Evolutionary conservation across 1,284 basidiomycete species (phyloP), one percentile per base, ranked within the genome.

Genomic region (Heimioporus retisporus): DNA sequence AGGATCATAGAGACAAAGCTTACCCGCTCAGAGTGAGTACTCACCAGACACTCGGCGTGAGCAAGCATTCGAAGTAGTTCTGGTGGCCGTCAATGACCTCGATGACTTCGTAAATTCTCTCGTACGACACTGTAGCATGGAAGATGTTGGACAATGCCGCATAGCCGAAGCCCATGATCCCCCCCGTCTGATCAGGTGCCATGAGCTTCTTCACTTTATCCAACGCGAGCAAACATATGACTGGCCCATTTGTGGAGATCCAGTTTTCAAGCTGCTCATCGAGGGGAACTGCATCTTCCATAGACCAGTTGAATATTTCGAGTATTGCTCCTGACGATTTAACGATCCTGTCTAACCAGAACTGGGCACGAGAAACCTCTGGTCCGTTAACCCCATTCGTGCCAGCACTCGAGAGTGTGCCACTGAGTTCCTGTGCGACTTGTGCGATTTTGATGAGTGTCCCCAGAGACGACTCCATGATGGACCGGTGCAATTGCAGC

Each of bases 181-280:
- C 10, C 25, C 31, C n/a, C 10, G 23, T 11, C 6, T 4, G 3
- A 21, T 44, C 42, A 3, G n/a, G 16, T n/a, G 23, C 28, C 10
- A 60, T 6, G 7, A 19, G 14, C 51, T n/a, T n/a, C 48, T 51
- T 50, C 59, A 60, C 51, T 23, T 60, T 48, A 28, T 60, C 51
- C 48, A 60, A 23, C 6, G 48, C 59, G 14, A 60, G 59, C 35
- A 60, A 42, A 8, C 59, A 60, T 53, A 60, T 25, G n/a, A 42
- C 59, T 18, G 48, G 59, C n/a, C 46, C 59, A 8, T 60, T 60
- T 31, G n/a, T 6, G 19, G 59, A 35, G 13, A 60, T 51, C 59
- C 59, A 60, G n/a, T 4, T 31, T 8, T 18, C 13, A 19, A 60
- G 48, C 25, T 50, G n/a, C n/a, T 60, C 31, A 6, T 25, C 35